Conservation (phyloP, 2,329 filamentous ascomycete genomes). For the Byssothecium circinans region DNA sequence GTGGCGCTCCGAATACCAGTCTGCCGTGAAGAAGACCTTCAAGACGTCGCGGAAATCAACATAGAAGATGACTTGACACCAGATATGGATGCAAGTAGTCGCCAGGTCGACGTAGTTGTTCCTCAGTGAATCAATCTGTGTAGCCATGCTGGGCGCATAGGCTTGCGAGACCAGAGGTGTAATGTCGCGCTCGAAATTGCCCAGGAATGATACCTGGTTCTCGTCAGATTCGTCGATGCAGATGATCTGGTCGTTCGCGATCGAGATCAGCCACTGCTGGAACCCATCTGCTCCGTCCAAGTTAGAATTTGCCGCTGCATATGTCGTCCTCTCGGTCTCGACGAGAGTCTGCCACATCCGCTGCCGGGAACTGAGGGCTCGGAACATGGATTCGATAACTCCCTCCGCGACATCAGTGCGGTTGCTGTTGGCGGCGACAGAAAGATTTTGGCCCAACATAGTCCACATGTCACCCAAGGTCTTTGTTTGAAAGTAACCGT, state of each 20-base stretch:
- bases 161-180: slow-evolving; percentile 76
- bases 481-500: slow-evolving; percentile 88
- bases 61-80: slow-evolving; percentile 82
- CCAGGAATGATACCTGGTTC: slow-evolving; percentile 76
- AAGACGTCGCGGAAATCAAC: slow-evolving; percentile 86
- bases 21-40: slow-evolving; percentile 84
- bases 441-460: slow-evolving; percentile 91
- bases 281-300: slow-evolving; percentile 73
- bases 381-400: slow-evolving; percentile 94
- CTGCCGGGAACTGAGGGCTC: slow-evolving; percentile 80
- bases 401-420: slow-evolving; percentile 91
- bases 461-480: slow-evolving; percentile 95
- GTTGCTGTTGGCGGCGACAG: slow-evolving; percentile 80
- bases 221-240: slow-evolving; percentile 86
- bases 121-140: slow-evolving; percentile 73
- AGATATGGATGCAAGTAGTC: slow-evolving; percentile 87
- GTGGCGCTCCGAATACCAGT: slow-evolving; percentile 83
- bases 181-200: slow-evolving; percentile 82
- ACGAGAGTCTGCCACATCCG: slow-evolving; percentile 84
- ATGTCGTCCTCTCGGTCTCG: slow-evolving; percentile 79
- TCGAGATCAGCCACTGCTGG: slow-evolving; percentile 91
- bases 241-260: slow-evolving; percentile 97
- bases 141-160: slow-evolving; percentile 72
- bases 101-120: slow-evolving; percentile 95
- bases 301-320: slow-evolving; percentile 51